Base-by-base conservation (phyloP, 1,139 yeast genomes). In the Candida neerlandica region DNA sequence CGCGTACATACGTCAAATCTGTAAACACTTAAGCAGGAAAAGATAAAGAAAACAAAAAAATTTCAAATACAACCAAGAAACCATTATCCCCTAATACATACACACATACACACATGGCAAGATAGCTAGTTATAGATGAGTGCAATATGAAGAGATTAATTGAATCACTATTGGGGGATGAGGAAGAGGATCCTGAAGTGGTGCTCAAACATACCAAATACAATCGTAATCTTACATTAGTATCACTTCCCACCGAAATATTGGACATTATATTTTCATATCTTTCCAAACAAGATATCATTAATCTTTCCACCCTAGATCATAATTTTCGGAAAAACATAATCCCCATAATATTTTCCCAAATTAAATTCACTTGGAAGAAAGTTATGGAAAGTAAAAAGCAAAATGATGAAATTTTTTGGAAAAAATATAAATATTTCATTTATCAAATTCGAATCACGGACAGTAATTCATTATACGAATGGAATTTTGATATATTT, bases 401-500 rank as follows among this genome's bases (percentile, higher is more conserved):
- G 5, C 27, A 23, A 5, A 5, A 23, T 23, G 27, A 5, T 4
- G 41, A 12, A 18, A 37, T 4, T 45, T 55, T 33, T 26, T 57
- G n/a, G 33, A 23, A 5, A 10, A 48, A 55, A 15, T 55, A 58
- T 43, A 37, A 47, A 18, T 41, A 47, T 6, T 29, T 48, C 5
- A 56, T 67, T 7, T 41, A 55, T 1, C 58, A 59, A 41, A 37
- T 75, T 18, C 58, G 76, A 5, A 67, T 75, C 15, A 50, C 63
- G 5, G 74, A 71, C 49, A 62, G 65, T 50, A 69, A 68, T 52
- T 64, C 77, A 3, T 71, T 66, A 52, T 77, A 76, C 4, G 80
- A 75, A 52, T 75, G 78, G 75, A 73, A 73, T 44, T 55, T 64
- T 19, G 74, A 73, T 50, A 50, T 70, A 14, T 66, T 74, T 41